These are phyloP conservation scores for Gracilaria domingensis DNA, from an alignment of 23 red algal species.

Conservation along the genomic window DNA sequence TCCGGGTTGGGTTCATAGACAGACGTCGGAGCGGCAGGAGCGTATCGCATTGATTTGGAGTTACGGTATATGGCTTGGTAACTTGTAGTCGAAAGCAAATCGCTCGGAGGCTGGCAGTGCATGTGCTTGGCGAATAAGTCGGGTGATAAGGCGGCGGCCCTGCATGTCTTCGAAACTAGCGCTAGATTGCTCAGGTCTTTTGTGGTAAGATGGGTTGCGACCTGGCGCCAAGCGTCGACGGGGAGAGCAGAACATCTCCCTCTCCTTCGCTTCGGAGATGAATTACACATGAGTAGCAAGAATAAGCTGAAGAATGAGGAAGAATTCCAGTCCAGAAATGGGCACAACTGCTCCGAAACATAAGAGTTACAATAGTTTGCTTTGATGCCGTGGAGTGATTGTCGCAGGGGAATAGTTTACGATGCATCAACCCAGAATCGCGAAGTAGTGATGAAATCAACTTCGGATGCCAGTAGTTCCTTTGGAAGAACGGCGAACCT, in stretches of 20 bases:
- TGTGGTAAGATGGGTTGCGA: conserved; percentile 11
- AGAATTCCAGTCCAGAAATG: not conserved
- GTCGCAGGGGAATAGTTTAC: not conserved
- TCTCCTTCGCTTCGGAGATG: not conserved
- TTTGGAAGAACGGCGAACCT: not conserved
- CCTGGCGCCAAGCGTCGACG: conserved; percentile 16
- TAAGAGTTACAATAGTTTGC: not conserved
- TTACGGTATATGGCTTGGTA: conserved; percentile 15
- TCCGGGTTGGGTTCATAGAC: not conserved
- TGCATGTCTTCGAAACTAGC: conserved; percentile 16
- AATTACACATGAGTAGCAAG: not conserved
- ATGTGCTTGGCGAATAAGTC: conserved; percentile 27
- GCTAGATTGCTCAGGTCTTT: conserved; percentile 6
- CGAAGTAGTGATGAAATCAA: not conserved
- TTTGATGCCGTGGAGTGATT: not conserved
- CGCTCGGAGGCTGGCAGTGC: not conserved
- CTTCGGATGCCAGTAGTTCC: not conserved
- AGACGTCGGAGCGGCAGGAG: not conserved
- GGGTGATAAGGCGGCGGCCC: conserved; percentile 13
- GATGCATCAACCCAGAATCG: not conserved
- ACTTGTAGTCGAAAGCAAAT: conserved; percentile 32
- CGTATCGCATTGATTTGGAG: not conserved
- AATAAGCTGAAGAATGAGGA: not conserved
- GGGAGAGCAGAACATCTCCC: conserved; percentile 11
- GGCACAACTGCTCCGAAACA: not conserved